A percentile compares a stretch with the other conserved stretches of the same genome.
These are phyloP conservation scores for Flaveria floridana DNA, from an alignment of 140 eudicot genomes.

Conservation along the genomic window DNA sequence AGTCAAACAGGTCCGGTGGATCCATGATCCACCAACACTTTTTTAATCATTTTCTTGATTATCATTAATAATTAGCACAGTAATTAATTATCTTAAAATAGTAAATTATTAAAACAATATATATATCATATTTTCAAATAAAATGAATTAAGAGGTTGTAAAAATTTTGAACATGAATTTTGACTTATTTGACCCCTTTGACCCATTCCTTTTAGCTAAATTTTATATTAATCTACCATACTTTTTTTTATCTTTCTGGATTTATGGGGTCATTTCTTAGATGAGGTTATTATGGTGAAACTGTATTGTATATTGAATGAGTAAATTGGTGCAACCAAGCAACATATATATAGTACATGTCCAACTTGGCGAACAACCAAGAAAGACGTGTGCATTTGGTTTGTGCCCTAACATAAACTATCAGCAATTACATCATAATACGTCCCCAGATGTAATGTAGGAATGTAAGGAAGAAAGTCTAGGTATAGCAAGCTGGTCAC, in stretches of 20 bases:
- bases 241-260: not conserved
- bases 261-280: not conserved
- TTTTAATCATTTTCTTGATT: not conserved
- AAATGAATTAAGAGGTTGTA: not conserved
- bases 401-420: not conserved
- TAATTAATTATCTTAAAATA: not conserved
- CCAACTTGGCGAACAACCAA: not conserved
- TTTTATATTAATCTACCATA: not conserved
- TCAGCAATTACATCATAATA: not conserved
- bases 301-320: not conserved
- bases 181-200: not conserved
- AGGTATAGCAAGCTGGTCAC: not conserved
- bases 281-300: not conserved
- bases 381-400: not conserved
- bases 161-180: slow-evolving; percentile 4
- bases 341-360: not conserved
- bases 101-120: not conserved
- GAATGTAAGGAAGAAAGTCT: not conserved
- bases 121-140: not conserved
- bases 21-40: not conserved
- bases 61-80: not conserved
- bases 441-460: not conserved
- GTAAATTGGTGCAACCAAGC: not conserved
- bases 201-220: not conserved
- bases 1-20: not conserved